Base-by-base conservation (phyloP, 306 rosid species). In the Quillaja saponaria region DNA sequence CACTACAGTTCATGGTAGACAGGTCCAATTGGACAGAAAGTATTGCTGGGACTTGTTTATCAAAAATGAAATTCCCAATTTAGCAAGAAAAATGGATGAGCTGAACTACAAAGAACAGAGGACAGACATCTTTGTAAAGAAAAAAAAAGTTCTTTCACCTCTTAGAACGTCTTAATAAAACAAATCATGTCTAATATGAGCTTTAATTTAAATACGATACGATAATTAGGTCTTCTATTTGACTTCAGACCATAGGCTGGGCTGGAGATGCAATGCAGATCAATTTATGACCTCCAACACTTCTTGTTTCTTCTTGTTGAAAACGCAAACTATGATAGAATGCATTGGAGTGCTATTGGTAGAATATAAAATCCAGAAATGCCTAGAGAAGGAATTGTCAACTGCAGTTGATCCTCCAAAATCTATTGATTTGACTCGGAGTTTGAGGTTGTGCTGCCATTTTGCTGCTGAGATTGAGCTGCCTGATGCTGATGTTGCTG, bases 391-490 rank as follows among this genome's bases (percentile, higher is more conserved):
- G 58, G 40, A 49, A 69, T 75, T 63, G 25, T 45, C 16, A 50
- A 41, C 46, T 53, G 52, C 57, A 42, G 10, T 46, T 41, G 2
- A 14, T 35, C 44, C 58, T 63, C 58, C 49, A 37, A 42, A 74
- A 15, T 51, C 60, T 85, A 83, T 46, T 83, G 81, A 59, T 76
- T 82, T 28, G 75, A 76, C 64, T 91, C 89, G 25, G 79, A 55
- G 34, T 91, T 78, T 10, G 96, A 52, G 76, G 76, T 56, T 57
- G 67, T 38, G 68, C 74, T 71, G 44, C 88, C 86, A 72, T 75
- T 83, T 67, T 86, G 84, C 62, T 78, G 86, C 53, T 64, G 87
- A 0, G 72, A 71, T 6, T 58, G 67, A 5, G 52, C 16, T 25
- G 44, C 64, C 48, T 51, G 71, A 0, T 74, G 84, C 8, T 61